Evolutionary conservation across 176 grass and related monocot genomes (phyloP).

Genomic region (Chrysopogon serrulatus): DNA sequence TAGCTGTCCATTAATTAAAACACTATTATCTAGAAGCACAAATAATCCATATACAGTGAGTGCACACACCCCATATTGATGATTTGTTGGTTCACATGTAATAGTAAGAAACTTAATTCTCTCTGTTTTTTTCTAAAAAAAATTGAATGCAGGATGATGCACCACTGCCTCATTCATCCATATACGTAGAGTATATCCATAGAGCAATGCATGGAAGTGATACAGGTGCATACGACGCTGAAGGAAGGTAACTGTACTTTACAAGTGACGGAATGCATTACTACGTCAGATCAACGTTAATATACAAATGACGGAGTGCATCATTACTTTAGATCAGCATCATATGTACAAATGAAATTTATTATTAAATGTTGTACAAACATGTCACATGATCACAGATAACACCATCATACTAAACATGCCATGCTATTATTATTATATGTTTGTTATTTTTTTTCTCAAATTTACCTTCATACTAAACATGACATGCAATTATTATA

Average conservation of each 20-base stretch:
- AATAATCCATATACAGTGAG: too few species aligned
- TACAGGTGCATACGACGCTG: conserved; percentile 44
- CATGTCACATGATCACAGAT: neutral
- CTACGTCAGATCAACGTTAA: neutral
- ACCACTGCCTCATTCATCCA: conserved; percentile 14
- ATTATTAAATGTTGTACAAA: neutral
- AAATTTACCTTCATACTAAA: neutral
- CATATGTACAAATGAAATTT: neutral
- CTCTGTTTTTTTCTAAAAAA: neutral
- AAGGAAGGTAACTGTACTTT: conserved; percentile 50
- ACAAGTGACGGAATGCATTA: neutral
- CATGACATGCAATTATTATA: neutral
- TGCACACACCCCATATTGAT: neutral
- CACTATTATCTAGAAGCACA: too few species aligned
- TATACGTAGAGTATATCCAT: conserved; percentile 58
- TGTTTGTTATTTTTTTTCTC: neutral
- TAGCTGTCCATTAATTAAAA: too few species aligned
- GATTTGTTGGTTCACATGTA: neutral
- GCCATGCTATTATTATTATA: neutral
- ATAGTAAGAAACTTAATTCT: neutral
- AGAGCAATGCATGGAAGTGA: conserved; percentile 70
- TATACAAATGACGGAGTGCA: neutral
- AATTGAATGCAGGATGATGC: conserved; percentile 14
- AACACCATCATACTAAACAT: neutral
- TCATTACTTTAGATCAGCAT: neutral